Percentiles rank a stretch among this genome's conserved stretches.
Conservation (phyloP, 176 grass and related monocot genomes). For the Areca catechu region DNA sequence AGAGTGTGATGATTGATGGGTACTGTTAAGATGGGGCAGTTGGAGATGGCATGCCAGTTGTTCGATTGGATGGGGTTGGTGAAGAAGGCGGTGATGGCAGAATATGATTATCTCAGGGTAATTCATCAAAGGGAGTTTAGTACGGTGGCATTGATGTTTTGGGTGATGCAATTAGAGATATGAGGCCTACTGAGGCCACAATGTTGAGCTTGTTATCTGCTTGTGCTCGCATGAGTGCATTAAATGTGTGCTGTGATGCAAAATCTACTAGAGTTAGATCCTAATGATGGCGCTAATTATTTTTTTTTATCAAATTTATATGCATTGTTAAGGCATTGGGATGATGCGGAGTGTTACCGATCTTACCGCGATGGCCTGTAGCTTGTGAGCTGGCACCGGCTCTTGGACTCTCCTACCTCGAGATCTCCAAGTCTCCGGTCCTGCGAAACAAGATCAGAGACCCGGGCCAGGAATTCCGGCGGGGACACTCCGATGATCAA, state of each 20-base stretch:
- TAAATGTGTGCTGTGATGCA: neutral
- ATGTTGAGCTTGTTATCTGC: slow-evolving; percentile 12
- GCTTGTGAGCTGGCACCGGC: no score
- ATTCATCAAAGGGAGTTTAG: slow-evolving; percentile 6
- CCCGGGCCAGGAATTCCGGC: no score
- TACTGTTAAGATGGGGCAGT: slow-evolving; percentile 8
- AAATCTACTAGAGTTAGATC: no score
- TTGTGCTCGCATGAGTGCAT: slow-evolving; percentile 6
- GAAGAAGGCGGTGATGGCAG: slow-evolving; percentile 8
- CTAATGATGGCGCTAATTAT: no score
- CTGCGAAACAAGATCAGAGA: no score
- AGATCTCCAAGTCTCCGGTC: no score
- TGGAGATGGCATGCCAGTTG: neutral
- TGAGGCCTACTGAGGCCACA: slow-evolving; percentile 2
- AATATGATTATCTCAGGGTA: slow-evolving; percentile 12
- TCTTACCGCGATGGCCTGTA: no score
- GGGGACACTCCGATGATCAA: no score
- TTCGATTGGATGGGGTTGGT: slow-evolving; percentile 5
- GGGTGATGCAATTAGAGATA: slow-evolving; percentile 6
- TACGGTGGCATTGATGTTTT: neutral
- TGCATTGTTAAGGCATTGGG: no score
- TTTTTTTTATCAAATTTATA: no score
- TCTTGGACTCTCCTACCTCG: no score
- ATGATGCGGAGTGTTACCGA: no score
- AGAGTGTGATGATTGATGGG: slow-evolving; percentile 12